Base-by-base conservation (phyloP, 1,284 basidiomycete species). In the Puccinia hordei region DNA sequence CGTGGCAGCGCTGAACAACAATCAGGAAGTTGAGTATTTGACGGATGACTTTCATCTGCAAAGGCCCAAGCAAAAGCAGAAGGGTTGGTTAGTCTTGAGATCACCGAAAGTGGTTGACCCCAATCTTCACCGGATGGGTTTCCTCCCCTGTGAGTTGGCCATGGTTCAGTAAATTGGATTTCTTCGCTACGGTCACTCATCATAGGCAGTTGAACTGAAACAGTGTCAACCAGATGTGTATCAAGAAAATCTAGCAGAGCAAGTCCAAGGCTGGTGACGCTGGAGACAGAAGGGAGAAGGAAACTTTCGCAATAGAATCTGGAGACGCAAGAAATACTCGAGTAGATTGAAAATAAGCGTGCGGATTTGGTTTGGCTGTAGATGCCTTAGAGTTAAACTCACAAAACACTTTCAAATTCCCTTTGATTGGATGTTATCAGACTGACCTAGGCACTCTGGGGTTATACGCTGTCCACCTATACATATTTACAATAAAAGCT, bases 1-100 rank as follows among this genome's bases (percentile, higher is more conserved):
- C 61, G 61, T n/a, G 61, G 38, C 27, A 38, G 6, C 35, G 15
- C 5, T 63, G 61, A 63, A 63, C 61, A 63, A 41, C 61, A 35
- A 22, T 63, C 33, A 3, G 61, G 61, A 41, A 63, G 61, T 63
- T 33, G 24, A 27, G 15, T 8, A 33, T 59, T 33, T 4, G 9
- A 33, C 27, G 30, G 10, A 15, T 33, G 9, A 27, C 5, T 59
- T 30, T 10, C 27, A 33, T 59, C 27, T 59, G 10, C n/a, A 59
- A 33, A 59, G 4, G 33, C 4, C 12, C 30, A 59, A 6, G 27
- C 10, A n/a, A 59, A 59, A 24, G 27, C 9, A 59, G 57, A 59
- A 33, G 30, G 9, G 15, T 55, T 12, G 24, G n/a, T 4, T 24
- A 4, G 33, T 59, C 13, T 59, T 59, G 57, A 19, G 57, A 33